These are phyloP conservation scores for Zygosaccharomyces bisporus DNA, from an alignment of 805 yeast species.

Conservation along the genomic window DNA sequence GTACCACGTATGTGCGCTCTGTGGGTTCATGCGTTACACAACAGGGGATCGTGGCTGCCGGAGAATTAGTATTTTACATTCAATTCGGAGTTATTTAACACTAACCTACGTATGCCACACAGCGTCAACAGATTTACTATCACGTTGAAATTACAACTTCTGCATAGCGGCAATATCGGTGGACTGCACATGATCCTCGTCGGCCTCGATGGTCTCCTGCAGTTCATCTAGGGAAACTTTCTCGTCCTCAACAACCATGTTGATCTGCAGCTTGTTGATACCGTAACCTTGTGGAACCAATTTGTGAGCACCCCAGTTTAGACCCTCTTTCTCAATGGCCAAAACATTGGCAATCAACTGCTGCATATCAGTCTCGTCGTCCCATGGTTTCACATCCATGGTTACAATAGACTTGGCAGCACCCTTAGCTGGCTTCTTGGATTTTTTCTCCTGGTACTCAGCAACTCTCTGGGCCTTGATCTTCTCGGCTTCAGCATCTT, in stretches of 20 bases:
- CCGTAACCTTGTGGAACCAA: constrained; percentile 98
- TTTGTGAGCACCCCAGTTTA: constrained; percentile 96
- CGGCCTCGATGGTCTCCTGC: constrained; percentile 71
- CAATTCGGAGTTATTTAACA: constrained; percentile 6
- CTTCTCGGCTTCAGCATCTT: constrained; percentile 95
- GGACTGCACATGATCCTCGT: constrained; percentile 99
- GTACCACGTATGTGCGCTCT: no score
- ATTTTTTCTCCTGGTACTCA: constrained; percentile 96
- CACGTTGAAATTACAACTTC: constrained; percentile 67
- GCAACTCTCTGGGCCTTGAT: constrained; percentile 97
- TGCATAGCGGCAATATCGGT: constrained; percentile 98
- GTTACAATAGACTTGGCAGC: constrained; percentile 98
- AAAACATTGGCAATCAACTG: constrained; percentile 83
- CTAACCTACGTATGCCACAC: constrained; percentile 2
- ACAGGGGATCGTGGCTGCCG: not conserved
- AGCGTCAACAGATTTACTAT: constrained; percentile 5
- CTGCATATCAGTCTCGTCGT: constrained; percentile 96
- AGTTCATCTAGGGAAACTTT: constrained; percentile 91
- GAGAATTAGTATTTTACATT: constrained; percentile 7
- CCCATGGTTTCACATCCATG: constrained; percentile 99
- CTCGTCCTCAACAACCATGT: constrained; percentile 96
- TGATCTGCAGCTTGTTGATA: constrained; percentile 98
- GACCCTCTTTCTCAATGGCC: constrained; percentile 84
- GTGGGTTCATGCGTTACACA: no score
- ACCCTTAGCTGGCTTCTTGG: constrained; percentile 94